A percentile compares a stretch with the other conserved stretches of the same genome.
Conservation (phyloP, 208 protist species). For the Trypanosoma rangeli region DNA sequence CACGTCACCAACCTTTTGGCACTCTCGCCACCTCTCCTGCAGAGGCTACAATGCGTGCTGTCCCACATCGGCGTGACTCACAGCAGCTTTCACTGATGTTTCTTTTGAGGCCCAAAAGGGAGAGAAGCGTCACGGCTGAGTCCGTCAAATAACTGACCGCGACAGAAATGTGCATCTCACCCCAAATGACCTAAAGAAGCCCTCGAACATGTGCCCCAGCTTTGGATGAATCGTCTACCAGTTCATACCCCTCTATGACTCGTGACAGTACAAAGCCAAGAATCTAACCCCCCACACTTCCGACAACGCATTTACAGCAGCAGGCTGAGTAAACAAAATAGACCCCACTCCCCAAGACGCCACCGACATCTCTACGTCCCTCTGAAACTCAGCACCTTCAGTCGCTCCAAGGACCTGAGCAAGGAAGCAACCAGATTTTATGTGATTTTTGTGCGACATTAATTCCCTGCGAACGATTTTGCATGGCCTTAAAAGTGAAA, state of each 20-base stretch:
- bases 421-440: neutral
- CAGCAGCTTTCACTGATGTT: neutral
- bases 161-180: neutral
- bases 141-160: neutral
- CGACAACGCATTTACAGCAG: neutral
- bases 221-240: neutral
- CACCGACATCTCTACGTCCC: neutral
- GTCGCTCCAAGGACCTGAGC: slow-evolving; percentile 13
- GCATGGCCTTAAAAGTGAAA: slow-evolving; percentile 3
- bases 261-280: neutral
- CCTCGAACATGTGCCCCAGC: neutral
- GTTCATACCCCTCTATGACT: neutral
- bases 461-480: slow-evolving; percentile 5
- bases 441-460: neutral
- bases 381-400: neutral
- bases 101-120: neutral
- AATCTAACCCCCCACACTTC: neutral
- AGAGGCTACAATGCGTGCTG: neutral
- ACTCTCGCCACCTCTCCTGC: neutral
- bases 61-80: neutral
- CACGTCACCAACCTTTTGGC: neutral
- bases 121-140: neutral
- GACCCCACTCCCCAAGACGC: neutral
- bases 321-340: slow-evolving; percentile 7
- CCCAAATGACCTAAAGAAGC: neutral